Evolutionary conservation across 106 monocot species (phyloP).

Genomic region (Iris macrosiphon): DNA sequence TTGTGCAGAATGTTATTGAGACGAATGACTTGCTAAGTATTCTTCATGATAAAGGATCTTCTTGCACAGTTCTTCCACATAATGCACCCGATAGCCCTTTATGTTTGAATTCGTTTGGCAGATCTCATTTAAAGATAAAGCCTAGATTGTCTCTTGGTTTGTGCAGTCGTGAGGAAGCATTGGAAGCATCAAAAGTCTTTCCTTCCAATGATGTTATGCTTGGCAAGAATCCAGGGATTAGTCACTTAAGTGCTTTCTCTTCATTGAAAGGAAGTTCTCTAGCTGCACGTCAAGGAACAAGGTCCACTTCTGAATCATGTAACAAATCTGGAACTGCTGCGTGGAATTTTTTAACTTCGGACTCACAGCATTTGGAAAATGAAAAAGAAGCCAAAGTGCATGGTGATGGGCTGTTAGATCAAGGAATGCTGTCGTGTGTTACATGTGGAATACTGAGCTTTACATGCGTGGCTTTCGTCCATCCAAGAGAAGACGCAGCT

Average conservation of each 20-base stretch:
- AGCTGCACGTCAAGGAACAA: conserved; percentile 9
- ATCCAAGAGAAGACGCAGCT: conserved; percentile 57
- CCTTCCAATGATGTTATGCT: conserved; percentile 18
- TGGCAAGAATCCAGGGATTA: conserved; percentile 18
- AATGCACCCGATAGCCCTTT: conserved; percentile 25
- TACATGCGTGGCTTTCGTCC: conserved; percentile 74
- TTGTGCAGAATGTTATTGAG: conserved; percentile 52
- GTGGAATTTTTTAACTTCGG: conserved; percentile 7
- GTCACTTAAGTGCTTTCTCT: conserved; percentile 17
- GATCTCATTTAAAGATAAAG: conserved; percentile 50
- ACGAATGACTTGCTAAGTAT: conserved; percentile 43
- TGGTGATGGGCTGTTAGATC: conserved; percentile 50
- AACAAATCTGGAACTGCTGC: conserved; percentile 15
- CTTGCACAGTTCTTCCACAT: conserved; percentile 58
- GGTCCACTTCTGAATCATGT: conserved; percentile 7
- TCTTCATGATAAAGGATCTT: conserved; percentile 43
- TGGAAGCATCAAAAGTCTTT: conserved; percentile 32
- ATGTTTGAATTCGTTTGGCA: conserved; percentile 18
- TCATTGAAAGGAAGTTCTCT: conserved; percentile 22
- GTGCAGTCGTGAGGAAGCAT: conserved; percentile 39
- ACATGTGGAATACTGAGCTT: conserved; percentile 92
- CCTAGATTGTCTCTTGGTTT: conserved; percentile 57
- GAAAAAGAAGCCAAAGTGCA: conserved; percentile 25
- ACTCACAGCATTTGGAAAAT: conserved; percentile 18
- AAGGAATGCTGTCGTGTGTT: conserved; percentile 81